Evolutionary conservation across 2,329 filamentous ascomycete genomes (phyloP), one percentile per base, ranked within the genome.

Genomic region (Aaosphaeria arxii): DNA sequence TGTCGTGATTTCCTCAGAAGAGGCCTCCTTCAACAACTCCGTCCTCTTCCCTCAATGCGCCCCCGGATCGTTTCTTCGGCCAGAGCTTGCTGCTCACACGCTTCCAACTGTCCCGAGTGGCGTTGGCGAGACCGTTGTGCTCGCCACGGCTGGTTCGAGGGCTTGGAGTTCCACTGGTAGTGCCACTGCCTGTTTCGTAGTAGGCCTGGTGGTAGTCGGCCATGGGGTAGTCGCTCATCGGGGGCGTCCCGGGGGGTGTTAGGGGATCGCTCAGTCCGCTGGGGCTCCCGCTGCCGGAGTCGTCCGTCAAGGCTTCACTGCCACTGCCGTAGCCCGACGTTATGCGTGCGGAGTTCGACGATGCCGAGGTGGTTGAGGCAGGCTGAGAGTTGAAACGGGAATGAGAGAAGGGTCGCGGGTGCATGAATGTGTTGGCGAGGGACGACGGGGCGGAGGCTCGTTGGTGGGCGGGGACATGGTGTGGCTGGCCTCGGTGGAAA

Each of bases 171-270:
- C 64, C 63, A 40, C 64, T 66, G 43, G 54, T 57, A 3, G 64
- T 56, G 36, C 62, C 40, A 38, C 28, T 43, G 11, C 51, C 61
- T 33, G 48, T 60, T 45, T 70, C 66, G 51, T 65, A 66, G 49
- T 69, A 69, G 29, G 63, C 61, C 36, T 66, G 64, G 29, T 66
- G 58, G 40, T 63, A 66, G 42, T 71, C 69, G 7, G 52, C 58
- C 64, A 69, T 66, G 5, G 87, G 86, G 35, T 66, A 67, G 42
- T 69, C 64, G 53, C 56, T 67, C 32, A 88, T 88, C 1, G 87
- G 87, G 0, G 88, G 88, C 5, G 88, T 91, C 5, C 87, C 88
- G 2, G 87, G 87, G 1, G 88, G 88, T 4, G 88, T 91, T 76
- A 89, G 85, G 3, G 79, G 86, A 61, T 86, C 85, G 50, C 76